phyloP scores from a whole-genome alignment of 345 rosid genomes.

The Melaleuca alternifolia region DNA sequence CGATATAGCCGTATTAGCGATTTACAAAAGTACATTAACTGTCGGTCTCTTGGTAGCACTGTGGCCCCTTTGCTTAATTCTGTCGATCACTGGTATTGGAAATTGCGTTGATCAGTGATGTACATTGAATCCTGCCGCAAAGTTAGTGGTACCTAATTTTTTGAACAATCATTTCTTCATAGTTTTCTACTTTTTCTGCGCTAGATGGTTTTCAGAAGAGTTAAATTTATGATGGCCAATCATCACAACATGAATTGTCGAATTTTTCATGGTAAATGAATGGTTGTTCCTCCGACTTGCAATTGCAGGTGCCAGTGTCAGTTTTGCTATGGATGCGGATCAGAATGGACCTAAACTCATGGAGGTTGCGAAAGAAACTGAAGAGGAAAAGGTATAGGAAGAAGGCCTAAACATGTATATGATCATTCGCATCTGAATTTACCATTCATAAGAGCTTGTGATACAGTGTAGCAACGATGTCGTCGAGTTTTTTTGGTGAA shows the following conservation, averaged over 20 bases:
- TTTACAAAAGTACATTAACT: background rate
- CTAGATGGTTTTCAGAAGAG: background rate
- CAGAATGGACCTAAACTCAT: slow-evolving; percentile 10
- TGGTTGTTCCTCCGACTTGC: background rate
- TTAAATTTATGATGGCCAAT: background rate
- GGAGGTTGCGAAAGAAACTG: slow-evolving; percentile 14
- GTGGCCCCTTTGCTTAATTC: background rate
- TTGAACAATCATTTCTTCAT: background rate
- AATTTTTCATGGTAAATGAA: background rate
- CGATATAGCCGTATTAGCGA: background rate
- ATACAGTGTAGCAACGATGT: background rate
- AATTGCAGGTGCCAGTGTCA: slow-evolving; percentile 27
- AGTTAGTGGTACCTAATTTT: background rate
- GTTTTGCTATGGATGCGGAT: slow-evolving; percentile 38
- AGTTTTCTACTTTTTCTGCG: background rate
- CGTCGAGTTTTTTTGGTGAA: background rate
- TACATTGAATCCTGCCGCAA: background rate
- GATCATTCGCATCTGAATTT: background rate
- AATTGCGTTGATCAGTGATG: background rate
- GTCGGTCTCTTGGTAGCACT: background rate
- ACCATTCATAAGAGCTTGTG: background rate
- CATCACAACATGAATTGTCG: background rate
- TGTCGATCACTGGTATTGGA: background rate
- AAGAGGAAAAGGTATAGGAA: background rate
- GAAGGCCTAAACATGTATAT: background rate